A percentile compares a stretch with the other conserved stretches of the same genome.
These are phyloP conservation scores for Monilinia fructigena DNA, from an alignment of 2,329 filamentous ascomycete genomes.

Conservation along the genomic window DNA sequence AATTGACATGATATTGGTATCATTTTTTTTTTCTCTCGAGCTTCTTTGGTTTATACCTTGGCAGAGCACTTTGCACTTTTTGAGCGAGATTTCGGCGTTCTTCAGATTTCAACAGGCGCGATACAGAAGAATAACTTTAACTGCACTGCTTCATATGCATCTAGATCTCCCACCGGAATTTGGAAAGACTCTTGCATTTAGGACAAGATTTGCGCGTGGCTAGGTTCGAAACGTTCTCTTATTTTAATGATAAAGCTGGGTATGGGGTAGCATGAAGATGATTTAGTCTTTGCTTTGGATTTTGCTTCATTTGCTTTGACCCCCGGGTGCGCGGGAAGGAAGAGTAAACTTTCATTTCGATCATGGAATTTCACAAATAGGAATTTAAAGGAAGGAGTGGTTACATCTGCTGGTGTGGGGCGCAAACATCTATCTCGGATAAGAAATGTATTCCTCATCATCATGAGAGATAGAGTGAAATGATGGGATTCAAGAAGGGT, in stretches of 20 bases:
- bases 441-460: conserved; percentile 11
- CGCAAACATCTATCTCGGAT: conserved; percentile 20
- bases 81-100: conserved; percentile 34
- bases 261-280: conserved; percentile 23
- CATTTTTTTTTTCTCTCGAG: conserved; percentile 28
- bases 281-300: conserved; percentile 24
- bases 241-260: conserved; percentile 25
- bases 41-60: conserved; percentile 23
- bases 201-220: conserved; percentile 19
- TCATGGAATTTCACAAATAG: conserved; percentile 14
- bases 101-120: conserved; percentile 19
- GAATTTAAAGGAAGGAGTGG: conserved; percentile 22
- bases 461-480: not conserved
- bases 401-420: conserved; percentile 19
- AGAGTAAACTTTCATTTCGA: conserved; percentile 23
- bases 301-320: conserved; percentile 23
- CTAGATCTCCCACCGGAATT: conserved; percentile 26
- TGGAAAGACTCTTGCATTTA: conserved; percentile 26
- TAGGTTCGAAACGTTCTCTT: conserved; percentile 23
- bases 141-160: conserved; percentile 28
- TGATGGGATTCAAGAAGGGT: conserved; percentile 9
- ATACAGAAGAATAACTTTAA: conserved; percentile 17
- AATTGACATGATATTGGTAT: conserved; percentile 22
- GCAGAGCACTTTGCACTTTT: conserved; percentile 27
- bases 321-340: conserved; percentile 21